Conservation (phyloP, 1,139 yeast species). For the Suhomyces atakaporum region DNA sequence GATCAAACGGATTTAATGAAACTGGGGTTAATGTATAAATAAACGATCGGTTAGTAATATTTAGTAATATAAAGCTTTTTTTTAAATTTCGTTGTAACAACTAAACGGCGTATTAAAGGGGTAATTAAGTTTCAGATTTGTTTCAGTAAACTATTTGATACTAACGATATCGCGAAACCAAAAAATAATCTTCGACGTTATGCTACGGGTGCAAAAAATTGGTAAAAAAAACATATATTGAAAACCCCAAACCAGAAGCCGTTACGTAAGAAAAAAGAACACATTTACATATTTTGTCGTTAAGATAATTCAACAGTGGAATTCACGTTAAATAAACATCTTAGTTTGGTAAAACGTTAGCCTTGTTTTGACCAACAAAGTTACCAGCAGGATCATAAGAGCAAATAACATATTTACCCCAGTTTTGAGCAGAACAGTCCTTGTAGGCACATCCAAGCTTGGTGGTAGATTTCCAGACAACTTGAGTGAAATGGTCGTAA, state of each 20-base stretch:
- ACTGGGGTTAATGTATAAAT: slow-evolving; percentile 12
- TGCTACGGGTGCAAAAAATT: neutral
- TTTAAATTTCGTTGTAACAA: slow-evolving; percentile 1
- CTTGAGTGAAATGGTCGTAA: slow-evolving; percentile 45
- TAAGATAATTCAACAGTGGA: slow-evolving; percentile 5
- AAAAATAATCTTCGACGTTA: too few species aligned
- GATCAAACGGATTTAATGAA: slow-evolving; percentile 16
- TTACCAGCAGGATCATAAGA: slow-evolving; percentile 57
- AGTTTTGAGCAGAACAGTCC: slow-evolving; percentile 42
- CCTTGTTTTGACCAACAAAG: slow-evolving; percentile 45
- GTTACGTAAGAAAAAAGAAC: slow-evolving; percentile 6
- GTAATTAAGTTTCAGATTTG: too few species aligned
- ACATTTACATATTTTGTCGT: slow-evolving; percentile 4
- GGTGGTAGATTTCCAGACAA: slow-evolving; percentile 41
- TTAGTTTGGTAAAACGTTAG: slow-evolving; percentile 49
- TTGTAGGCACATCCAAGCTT: slow-evolving; percentile 43
- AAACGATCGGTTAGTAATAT: too few species aligned
- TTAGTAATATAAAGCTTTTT: too few species aligned
- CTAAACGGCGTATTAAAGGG: too few species aligned
- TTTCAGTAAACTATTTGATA: too few species aligned
- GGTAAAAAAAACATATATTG: slow-evolving; percentile 4
- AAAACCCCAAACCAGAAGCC: slow-evolving; percentile 7
- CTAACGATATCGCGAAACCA: too few species aligned
- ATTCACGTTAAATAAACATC: slow-evolving; percentile 3
- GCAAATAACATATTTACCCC: slow-evolving; percentile 56